Base-by-base conservation (phyloP, 2,329 filamentous ascomycete species). In the Trichoderma oligosporum region DNA sequence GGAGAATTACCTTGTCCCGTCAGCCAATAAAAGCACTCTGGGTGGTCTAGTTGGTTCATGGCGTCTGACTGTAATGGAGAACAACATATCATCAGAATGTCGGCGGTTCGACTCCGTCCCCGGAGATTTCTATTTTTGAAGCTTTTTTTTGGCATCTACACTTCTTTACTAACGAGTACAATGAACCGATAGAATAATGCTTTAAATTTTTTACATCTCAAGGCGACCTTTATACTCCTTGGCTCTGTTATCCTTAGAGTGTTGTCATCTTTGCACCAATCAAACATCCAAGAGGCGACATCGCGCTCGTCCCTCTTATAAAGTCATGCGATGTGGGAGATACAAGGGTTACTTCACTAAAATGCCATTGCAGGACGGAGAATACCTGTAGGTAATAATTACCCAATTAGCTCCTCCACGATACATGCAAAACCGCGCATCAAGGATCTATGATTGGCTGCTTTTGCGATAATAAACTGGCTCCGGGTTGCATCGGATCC, bases 11-110 rank as follows among this genome's bases (percentile, higher is more conserved):
- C 25, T 12, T 27, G 18, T 4, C 2, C 6, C 25, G 42, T 33
- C 44, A 47, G 11, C 44, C 46, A 48, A 48, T 36, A 27, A 48
- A 36, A 52, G 6, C 27, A 53, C 64, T 66, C 64, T 48, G 63
- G 63, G 64, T 66, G 62, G 64, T 63, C 62, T 64, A 66, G 64
- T 64, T 66, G 64, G 64, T 63, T 65, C 57, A 65, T 65, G 62
- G 63, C 64, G 60, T 64, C 54, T 60, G 64, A 59, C 64, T 66
- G 64, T 66, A 66, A 66, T 54, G 47, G 57, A 38, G 47, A 56
- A 38, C 42, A 35, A 53, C 61, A 61, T 61, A 36, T 61, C 56
- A 66, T 59, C 64, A 60, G 56, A 65, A 65, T 58, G 64, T 66
- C 64, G 63, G 63, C 63, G 64, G 64, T 66, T 66, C 64, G 64